Conservation (phyloP, 139 green algal species). For the Chlorella sp. region DNA sequence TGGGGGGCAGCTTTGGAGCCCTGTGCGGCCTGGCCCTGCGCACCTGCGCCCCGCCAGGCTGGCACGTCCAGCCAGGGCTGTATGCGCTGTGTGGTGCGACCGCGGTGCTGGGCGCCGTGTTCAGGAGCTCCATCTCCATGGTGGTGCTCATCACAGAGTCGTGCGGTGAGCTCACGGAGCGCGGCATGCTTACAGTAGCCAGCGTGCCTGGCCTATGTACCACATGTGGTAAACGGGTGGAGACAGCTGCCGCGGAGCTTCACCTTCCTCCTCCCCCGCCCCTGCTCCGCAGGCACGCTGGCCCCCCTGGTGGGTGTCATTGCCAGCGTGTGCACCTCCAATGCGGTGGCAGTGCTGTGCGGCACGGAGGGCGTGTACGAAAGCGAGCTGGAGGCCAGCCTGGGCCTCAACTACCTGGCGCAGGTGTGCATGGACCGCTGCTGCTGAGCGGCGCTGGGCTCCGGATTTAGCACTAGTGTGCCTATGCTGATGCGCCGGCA, state of each 20-base stretch:
- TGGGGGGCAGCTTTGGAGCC: constrained; percentile 70
- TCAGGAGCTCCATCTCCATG: constrained; percentile 85
- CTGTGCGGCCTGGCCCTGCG: constrained; percentile 70
- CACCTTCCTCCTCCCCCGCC: neutral
- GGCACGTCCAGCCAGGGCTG: constrained; percentile 69
- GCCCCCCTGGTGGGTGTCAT: constrained; percentile 24
- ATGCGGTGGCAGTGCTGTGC: neutral
- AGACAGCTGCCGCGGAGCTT: no score
- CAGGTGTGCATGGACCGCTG: no score
- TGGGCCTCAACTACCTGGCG: constrained; percentile 17
- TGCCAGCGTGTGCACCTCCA: neutral
- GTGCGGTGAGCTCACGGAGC: constrained; percentile 5
- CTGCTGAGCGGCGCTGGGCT: no score
- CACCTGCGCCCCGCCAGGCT: constrained; percentile 52
- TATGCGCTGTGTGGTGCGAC: constrained; percentile 86
- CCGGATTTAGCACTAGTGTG: no score
- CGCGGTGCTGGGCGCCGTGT: constrained; percentile 86
- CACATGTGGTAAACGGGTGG: no score
- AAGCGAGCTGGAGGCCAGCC: neutral
- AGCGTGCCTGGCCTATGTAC: neutral
- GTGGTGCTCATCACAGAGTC: constrained; percentile 90
- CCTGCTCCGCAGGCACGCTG: neutral
- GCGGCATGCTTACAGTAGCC: neutral
- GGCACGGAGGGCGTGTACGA: constrained; percentile 25
- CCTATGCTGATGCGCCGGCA: no score